Conservation (phyloP, 768 basidiomycete species). For the Galerina marginata region DNA sequence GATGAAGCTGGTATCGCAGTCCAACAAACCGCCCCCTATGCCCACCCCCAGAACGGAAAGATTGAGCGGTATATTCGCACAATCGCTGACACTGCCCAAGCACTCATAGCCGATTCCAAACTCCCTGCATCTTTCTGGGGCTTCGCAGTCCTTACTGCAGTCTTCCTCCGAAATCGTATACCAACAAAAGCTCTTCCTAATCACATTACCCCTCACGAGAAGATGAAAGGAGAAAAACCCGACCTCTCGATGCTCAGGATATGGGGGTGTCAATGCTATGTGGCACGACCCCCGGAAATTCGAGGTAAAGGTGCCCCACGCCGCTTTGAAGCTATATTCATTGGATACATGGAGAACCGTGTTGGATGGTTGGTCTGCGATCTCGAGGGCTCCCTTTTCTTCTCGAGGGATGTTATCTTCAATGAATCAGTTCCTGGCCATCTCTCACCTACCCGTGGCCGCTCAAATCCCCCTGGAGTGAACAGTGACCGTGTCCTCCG, state of each 20-base stretch:
- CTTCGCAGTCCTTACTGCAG: constrained; percentile 9
- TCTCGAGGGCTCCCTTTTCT: neutral
- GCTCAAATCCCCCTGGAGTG: no score
- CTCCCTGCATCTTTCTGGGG: constrained; percentile 15
- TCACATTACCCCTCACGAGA: constrained; percentile 21
- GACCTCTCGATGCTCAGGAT: constrained; percentile 16
- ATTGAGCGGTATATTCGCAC: constrained; percentile 14
- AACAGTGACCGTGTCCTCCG: no score
- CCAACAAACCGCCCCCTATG: constrained; percentile 14
- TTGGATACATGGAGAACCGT: no score
- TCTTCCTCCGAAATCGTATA: constrained; percentile 24
- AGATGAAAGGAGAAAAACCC: constrained; percentile 22
- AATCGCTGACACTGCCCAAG: constrained; percentile 9
- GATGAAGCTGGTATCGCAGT: constrained; percentile 11
- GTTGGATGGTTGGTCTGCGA: neutral
- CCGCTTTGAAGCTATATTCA: no score
- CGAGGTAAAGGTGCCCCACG: constrained; percentile 14
- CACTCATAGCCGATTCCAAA: constrained; percentile 13
- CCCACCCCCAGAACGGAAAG: no score
- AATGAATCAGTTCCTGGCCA: neutral
- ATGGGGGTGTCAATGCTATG: constrained; percentile 1
- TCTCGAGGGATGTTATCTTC: neutral
- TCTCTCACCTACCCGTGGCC: neutral
- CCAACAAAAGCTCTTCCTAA: constrained; percentile 26
- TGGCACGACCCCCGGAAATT: neutral